Conservation (phyloP, 345 rosid species). For the Limnanthes douglasii region DNA sequence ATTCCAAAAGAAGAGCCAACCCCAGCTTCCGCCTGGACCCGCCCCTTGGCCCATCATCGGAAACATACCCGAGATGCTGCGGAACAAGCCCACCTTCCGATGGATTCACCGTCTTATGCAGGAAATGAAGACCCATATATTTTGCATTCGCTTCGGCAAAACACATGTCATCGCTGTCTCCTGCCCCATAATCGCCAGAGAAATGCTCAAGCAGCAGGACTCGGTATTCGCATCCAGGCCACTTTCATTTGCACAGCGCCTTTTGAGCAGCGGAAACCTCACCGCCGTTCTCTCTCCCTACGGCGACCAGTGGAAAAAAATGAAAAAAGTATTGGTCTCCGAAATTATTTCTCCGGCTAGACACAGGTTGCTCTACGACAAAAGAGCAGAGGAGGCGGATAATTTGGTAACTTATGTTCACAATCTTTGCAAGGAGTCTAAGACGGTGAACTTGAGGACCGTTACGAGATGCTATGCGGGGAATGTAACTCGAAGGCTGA, state of each 20-base stretch:
- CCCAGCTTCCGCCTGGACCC: not conserved
- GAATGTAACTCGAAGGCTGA: not conserved
- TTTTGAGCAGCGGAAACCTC: constrained; percentile 2
- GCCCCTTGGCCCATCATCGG: constrained; percentile 12
- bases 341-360: constrained; percentile 2
- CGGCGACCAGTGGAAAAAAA: constrained; percentile 17
- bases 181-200: constrained; percentile 10
- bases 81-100: constrained; percentile 2
- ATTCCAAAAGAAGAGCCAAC: not conserved
- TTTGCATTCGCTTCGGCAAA: constrained; percentile 10
- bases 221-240: constrained; percentile 11
- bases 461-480: not conserved
- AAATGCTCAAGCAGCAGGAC: constrained; percentile 11
- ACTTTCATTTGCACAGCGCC: not conserved
- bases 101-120: constrained; percentile 13
- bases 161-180: constrained; percentile 9
- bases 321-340: constrained; percentile 10
- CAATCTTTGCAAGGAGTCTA: constrained; percentile 6
- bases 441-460: not conserved
- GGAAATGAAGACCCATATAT: constrained; percentile 7
- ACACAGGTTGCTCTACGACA: constrained; percentile 8
- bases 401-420: constrained; percentile 14
- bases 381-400: constrained; percentile 18
- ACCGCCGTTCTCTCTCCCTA: constrained; percentile 1
- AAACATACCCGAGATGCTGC: constrained; percentile 2